A percentile compares a stretch with the other conserved stretches of the same genome.
These are phyloP conservation scores for Priceomyces medius DNA, from an alignment of 805 yeast species.

Conservation along the genomic window DNA sequence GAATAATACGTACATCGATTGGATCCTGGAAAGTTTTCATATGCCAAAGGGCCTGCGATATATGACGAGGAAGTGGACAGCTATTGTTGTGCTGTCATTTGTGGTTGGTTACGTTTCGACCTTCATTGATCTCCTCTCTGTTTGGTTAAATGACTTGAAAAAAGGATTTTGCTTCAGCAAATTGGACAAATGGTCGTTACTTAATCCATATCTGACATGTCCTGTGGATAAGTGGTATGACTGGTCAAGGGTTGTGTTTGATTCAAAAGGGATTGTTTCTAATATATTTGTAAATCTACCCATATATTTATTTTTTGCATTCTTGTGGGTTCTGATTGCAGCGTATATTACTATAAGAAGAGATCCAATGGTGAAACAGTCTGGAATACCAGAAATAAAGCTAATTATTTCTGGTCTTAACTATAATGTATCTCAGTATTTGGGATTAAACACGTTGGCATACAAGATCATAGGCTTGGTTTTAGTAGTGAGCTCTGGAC, in stretches of 20 bases:
- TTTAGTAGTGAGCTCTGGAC: constrained; percentile 69
- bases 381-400: constrained; percentile 77
- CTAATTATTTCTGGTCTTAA: constrained; percentile 65
- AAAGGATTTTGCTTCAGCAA: constrained; percentile 50
- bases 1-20: constrained; percentile 48
- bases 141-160: constrained; percentile 51
- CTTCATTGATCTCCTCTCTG: constrained; percentile 48
- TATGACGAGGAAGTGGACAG: constrained; percentile 44
- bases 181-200: constrained; percentile 38
- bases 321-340: constrained; percentile 23
- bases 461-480: constrained; percentile 59
- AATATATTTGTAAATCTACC: constrained; percentile 33
- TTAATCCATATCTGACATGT: constrained; percentile 44
- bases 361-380: constrained; percentile 32
- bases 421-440: constrained; percentile 44
- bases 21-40: constrained; percentile 46
- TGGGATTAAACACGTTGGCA: constrained; percentile 52
- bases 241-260: constrained; percentile 34
- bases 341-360: constrained; percentile 27
- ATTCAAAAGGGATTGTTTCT: constrained; percentile 16
- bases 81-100: constrained; percentile 45
- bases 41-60: constrained; percentile 14
- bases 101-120: constrained; percentile 50
- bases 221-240: constrained; percentile 40
- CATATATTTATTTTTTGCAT: constrained; percentile 30